Percentiles rank a stretch among this genome's conserved stretches.
These are phyloP conservation scores for Aspergillus fischeri DNA, from an alignment of 2,329 filamentous ascomycete species.

Conservation along the genomic window DNA sequence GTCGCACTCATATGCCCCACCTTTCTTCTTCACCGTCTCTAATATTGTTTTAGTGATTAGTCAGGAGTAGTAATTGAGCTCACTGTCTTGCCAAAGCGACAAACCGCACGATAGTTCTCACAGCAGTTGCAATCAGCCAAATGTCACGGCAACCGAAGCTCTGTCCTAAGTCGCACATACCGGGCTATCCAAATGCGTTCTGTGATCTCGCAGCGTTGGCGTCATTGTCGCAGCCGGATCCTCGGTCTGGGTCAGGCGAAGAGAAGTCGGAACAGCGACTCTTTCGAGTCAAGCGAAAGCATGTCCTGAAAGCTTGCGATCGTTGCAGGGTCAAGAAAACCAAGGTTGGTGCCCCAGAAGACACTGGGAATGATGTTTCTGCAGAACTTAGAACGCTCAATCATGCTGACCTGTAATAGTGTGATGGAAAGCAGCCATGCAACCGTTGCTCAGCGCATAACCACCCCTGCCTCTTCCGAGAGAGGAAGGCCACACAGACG, in stretches of 20 bases:
- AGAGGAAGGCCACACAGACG: slow-evolving; percentile 41
- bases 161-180: slow-evolving; percentile 35
- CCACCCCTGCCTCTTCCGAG: slow-evolving; percentile 42
- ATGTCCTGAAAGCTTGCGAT: slow-evolving; percentile 44
- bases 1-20: slow-evolving; percentile 9
- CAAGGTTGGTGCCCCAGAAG: slow-evolving; percentile 29
- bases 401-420: slow-evolving; percentile 26
- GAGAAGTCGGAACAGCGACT: slow-evolving; percentile 37
- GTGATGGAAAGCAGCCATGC: slow-evolving; percentile 44
- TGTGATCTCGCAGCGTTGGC: slow-evolving; percentile 30
- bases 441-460: slow-evolving; percentile 42
- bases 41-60: slow-evolving; percentile 4
- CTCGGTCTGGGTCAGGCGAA: slow-evolving; percentile 25
- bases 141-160: slow-evolving; percentile 43
- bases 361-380: not conserved
- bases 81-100: not conserved
- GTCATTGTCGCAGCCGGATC: slow-evolving; percentile 28
- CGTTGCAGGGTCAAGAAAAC: slow-evolving; percentile 45
- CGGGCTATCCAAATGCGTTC: slow-evolving; percentile 32
- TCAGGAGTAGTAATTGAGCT: not conserved
- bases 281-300: slow-evolving; percentile 42
- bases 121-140: not conserved
- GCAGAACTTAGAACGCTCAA: not conserved
- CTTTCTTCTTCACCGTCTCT: slow-evolving; percentile 13
- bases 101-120: not conserved